phyloP scores from a whole-genome alignment of 331 rosid species.

The Saraca asoca region DNA sequence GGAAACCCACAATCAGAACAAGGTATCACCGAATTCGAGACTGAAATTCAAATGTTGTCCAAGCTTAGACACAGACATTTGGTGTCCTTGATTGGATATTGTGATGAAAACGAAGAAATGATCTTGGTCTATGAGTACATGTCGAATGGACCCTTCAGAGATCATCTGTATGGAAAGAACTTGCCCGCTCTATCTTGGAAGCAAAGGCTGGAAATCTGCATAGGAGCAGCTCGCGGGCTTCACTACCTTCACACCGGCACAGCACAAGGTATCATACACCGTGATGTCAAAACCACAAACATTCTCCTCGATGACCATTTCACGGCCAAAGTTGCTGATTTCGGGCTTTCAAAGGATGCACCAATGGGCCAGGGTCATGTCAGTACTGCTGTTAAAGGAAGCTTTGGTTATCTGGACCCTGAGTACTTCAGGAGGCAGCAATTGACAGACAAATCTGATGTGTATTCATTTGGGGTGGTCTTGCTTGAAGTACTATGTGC shows the following conservation, averaged over 20 bases:
- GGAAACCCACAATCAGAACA: constrained; percentile 74
- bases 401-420: constrained; percentile 69
- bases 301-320: constrained; percentile 58
- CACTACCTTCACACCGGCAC: constrained; percentile 70
- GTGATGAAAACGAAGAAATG: constrained; percentile 63
- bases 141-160: constrained; percentile 61
- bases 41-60: constrained; percentile 64
- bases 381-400: constrained; percentile 71
- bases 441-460: constrained; percentile 65
- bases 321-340: constrained; percentile 63
- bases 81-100: constrained; percentile 64
- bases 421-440: constrained; percentile 70
- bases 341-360: constrained; percentile 64
- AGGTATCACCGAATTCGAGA: constrained; percentile 60
- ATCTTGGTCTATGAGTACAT: constrained; percentile 63
- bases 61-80: constrained; percentile 64
- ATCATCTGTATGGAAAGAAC: constrained; percentile 66
- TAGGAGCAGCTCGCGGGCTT: constrained; percentile 62
- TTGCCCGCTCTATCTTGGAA: constrained; percentile 52
- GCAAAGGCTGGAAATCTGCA: constrained; percentile 58
- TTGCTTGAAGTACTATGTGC: constrained; percentile 59
- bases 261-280: constrained; percentile 63
- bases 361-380: constrained; percentile 65
- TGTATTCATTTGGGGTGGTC: constrained; percentile 67
- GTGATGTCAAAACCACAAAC: constrained; percentile 64